A percentile compares a stretch with the other conserved stretches of the same genome.
phyloP scores from a whole-genome alignment of 257 asterid genomes.

The Fraxinus americana region DNA sequence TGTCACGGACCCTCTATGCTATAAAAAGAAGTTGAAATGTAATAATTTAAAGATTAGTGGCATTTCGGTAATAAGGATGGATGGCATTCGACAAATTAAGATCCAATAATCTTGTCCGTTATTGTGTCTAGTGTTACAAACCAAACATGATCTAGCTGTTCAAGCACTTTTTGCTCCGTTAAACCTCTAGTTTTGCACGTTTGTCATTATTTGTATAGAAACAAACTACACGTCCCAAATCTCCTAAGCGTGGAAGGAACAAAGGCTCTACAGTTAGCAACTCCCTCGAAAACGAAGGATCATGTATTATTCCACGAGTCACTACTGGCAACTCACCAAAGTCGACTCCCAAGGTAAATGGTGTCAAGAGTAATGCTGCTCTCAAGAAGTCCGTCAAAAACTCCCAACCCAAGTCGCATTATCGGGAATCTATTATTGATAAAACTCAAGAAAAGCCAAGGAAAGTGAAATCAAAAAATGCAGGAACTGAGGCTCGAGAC shows the following conservation, averaged over 20 bases:
- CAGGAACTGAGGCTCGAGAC: constrained; percentile 26
- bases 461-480: constrained; percentile 35
- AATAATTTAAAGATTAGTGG: background rate
- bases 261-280: constrained; percentile 40
- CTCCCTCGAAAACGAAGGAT: constrained; percentile 42
- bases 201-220: constrained; percentile 40
- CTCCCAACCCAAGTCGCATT: constrained; percentile 40
- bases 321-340: constrained; percentile 39
- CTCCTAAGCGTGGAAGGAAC: constrained; percentile 86
- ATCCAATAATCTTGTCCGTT: background rate
- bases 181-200: too few relatives aligned
- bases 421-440: constrained; percentile 32
- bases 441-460: constrained; percentile 30
- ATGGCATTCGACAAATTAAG: background rate
- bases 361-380: constrained; percentile 26
- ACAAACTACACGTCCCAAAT: constrained; percentile 75
- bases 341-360: constrained; percentile 26
- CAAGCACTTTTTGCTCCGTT: too few relatives aligned
- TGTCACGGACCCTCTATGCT: background rate
- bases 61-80: background rate
- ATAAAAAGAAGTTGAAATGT: background rate
- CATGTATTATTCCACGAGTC: constrained; percentile 43
- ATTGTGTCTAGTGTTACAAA: background rate
- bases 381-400: constrained; percentile 39
- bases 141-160: background rate